Percentiles rank a stretch among this genome's conserved stretches.
phyloP scores from a whole-genome alignment of 1,284 basidiomycete genomes.

The Boletus semigastroideus region DNA sequence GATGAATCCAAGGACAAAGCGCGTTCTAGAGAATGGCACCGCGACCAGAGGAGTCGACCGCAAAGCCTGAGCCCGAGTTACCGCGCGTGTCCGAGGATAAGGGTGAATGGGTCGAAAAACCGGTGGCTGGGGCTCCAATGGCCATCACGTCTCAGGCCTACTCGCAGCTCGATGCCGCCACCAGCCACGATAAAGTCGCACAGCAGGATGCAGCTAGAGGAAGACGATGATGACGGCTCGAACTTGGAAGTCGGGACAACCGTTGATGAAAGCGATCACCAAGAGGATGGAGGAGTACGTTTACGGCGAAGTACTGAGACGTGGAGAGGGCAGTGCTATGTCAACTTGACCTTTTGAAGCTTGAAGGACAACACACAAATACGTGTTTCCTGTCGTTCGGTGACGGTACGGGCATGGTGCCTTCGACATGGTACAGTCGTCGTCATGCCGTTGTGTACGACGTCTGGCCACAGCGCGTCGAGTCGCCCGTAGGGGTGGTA shows the following conservation, averaged over 20 bases:
- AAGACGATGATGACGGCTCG: constrained; percentile 48
- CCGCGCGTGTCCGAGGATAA: constrained; percentile 43
- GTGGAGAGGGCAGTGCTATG: constrained; percentile 97
- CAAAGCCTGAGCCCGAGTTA: constrained; percentile 32
- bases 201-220: constrained; percentile 23
- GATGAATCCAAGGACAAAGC: constrained; percentile 42
- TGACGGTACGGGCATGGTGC: too few relatives aligned
- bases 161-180: constrained; percentile 23
- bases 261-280: constrained; percentile 41
- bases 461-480: too few relatives aligned
- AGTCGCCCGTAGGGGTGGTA: too few relatives aligned
- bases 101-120: constrained; percentile 75
- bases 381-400: constrained; percentile 95
- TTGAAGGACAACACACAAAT: constrained; percentile 82
- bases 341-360: too few relatives aligned
- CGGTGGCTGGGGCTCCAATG: constrained; percentile 37
- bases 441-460: too few relatives aligned
- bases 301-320: constrained; percentile 84
- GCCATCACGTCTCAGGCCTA: constrained; percentile 19
- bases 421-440: too few relatives aligned
- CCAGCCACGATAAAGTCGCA: constrained; percentile 22
- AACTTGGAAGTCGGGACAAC: constrained; percentile 57
- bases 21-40: constrained; percentile 25
- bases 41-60: constrained; percentile 32
- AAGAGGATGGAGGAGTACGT: constrained; percentile 72